Conservation (phyloP, 257 asterid species). For the Rauvolfia tetraphylla region DNA sequence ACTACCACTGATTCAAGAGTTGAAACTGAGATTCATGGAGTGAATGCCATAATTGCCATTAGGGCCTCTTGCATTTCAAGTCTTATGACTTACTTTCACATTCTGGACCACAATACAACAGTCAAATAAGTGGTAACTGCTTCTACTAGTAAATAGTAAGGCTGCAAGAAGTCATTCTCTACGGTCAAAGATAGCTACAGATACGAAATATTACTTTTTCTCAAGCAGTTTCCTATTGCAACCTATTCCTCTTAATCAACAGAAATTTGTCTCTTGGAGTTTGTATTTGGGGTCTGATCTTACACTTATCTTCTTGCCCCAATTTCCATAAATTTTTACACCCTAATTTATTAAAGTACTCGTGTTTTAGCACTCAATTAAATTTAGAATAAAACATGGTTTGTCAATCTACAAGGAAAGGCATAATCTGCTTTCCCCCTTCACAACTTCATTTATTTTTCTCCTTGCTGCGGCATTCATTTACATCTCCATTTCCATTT, state of each 20-base stretch:
- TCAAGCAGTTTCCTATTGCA: background rate
- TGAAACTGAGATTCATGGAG: background rate
- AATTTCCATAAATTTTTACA: background rate
- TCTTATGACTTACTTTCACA: background rate
- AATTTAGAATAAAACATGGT: background rate
- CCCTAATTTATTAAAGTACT: background rate
- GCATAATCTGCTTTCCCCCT: background rate
- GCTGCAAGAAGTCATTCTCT: background rate
- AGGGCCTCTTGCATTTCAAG: background rate
- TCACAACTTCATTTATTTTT: background rate
- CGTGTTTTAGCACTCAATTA: background rate
- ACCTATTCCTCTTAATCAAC: background rate
- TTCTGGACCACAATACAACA: background rate
- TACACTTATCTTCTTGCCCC: background rate
- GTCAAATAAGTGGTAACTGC: background rate
- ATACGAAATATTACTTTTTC: background rate
- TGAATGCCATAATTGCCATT: background rate
- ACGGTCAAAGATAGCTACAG: background rate
- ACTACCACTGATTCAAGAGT: background rate
- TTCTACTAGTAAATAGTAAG: background rate
- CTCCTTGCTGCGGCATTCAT: background rate
- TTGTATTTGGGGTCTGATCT: background rate
- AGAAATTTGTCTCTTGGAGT: background rate
- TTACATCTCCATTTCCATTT: background rate
- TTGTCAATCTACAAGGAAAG: too few relatives aligned